Evolutionary conservation across 345 rosid species (phyloP), one percentile per base, ranked within the genome.

Genomic region (Excoecaria agallocha): DNA sequence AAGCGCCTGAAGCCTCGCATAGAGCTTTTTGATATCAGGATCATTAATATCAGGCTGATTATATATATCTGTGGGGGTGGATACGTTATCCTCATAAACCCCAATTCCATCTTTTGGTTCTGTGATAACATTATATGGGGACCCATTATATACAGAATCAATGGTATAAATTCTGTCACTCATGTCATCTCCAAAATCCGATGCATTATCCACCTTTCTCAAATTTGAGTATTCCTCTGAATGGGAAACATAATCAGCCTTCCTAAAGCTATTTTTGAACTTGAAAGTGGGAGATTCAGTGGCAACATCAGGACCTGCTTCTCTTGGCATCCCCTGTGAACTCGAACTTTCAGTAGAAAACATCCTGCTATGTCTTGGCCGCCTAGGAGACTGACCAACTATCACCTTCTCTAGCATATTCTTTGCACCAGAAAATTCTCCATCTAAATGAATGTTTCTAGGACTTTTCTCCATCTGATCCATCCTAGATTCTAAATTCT

Each of bases 111-210:
- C 49, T 68, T 92, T 91, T 59, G 85, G 72, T 56, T 87, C 85
- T 0, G 79, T 45, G 5, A 61, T 62, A 64, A 84, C 82, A 22
- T 81, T 82, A 74, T 70, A 38, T 63, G 85, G 72, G 54, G 68
- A 81, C 49, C 86, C 85, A 57, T 79, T 84, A 71, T 91, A 88
- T 50, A 96, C 79, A 56, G 97, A 91, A 78, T 93, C 98, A 77
- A 93, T 88, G 61, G 97, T 96, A 76, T 89, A 96, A 80, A 96
- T 84, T 83, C 99, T 88, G 84, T 91, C 99, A 67, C 79, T 84
- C 85, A 66, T 83, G 66, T 91, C 91, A 83, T 90, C 95, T 72
- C 80, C 92, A 66, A 73, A 50, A 52, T 91, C 97, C 66, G 89
- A 84, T 41, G 82, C 76, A 76, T 83, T 86, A 72, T 84, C 89